phyloP scores from a whole-genome alignment of 768 basidiomycete genomes.

The Rhodotorula toruloides region DNA sequence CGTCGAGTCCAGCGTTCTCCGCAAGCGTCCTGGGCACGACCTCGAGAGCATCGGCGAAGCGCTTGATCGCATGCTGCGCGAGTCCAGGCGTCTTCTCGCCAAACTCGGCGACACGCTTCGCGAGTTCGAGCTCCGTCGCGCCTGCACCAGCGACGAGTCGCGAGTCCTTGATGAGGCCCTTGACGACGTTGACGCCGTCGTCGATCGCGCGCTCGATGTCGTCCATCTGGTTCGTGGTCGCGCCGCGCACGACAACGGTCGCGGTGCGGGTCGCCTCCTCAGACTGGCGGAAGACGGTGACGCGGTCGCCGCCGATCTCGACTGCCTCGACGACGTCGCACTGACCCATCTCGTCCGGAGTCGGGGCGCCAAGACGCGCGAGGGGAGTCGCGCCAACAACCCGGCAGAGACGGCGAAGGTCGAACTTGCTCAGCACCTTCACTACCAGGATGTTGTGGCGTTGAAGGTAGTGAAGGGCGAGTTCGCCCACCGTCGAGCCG shows the following conservation, averaged over 20 bases:
- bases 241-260: slow-evolving; percentile 90
- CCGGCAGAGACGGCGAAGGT: slow-evolving; percentile 84
- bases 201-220: slow-evolving; percentile 95
- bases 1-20: slow-evolving; percentile 86
- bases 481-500: slow-evolving; percentile 86
- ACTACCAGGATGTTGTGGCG: slow-evolving; percentile 87
- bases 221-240: slow-evolving; percentile 87
- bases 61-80: slow-evolving; percentile 85
- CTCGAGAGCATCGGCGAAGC: slow-evolving; percentile 82
- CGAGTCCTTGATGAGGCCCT: slow-evolving; percentile 81
- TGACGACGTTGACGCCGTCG: slow-evolving; percentile 94
- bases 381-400: slow-evolving; percentile 95
- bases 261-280: slow-evolving; percentile 77
- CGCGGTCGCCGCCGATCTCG: slow-evolving; percentile 95
- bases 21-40: slow-evolving; percentile 87
- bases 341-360: slow-evolving; percentile 88
- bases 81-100: slow-evolving; percentile 84
- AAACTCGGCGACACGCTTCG: slow-evolving; percentile 72
- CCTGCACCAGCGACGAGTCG: slow-evolving; percentile 90
- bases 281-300: slow-evolving; percentile 89
- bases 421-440: slow-evolving; percentile 96
- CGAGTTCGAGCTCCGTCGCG: slow-evolving; percentile 88
- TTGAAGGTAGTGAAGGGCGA: slow-evolving; percentile 94
- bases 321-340: slow-evolving; percentile 91
- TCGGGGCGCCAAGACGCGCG: slow-evolving; percentile 90